Conservation (phyloP, 129 eudicot species). For the Erigeron canadensis region DNA sequence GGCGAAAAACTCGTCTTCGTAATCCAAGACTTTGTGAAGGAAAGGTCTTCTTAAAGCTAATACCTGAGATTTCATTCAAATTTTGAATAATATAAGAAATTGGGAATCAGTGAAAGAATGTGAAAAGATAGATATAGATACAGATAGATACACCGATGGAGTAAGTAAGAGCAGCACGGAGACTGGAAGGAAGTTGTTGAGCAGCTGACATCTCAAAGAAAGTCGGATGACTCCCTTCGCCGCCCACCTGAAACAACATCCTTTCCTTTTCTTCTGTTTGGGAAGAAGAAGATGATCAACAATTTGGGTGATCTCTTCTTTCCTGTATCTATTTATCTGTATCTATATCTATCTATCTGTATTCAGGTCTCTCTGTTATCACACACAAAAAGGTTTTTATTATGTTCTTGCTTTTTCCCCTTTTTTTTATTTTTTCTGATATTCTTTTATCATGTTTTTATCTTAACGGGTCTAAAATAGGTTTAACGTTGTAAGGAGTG, state of each 20-base stretch:
- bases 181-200: conserved; percentile 99
- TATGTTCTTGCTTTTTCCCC: too few relatives aligned
- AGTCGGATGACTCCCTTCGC: conserved; percentile 95
- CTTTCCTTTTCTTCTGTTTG: conserved; percentile 13
- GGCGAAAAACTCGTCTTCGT: conserved; percentile 94
- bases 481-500: too few relatives aligned
- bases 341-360: too few relatives aligned
- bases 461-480: too few relatives aligned
- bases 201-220: conserved; percentile 99
- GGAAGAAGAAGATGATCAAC: conserved; percentile 27
- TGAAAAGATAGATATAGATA: background rate
- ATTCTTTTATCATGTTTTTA: too few relatives aligned
- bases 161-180: conserved; percentile 95
- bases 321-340: conserved; percentile 1
- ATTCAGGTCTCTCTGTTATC: too few relatives aligned
- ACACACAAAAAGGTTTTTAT: too few relatives aligned
- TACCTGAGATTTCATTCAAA: conserved; percentile 40
- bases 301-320: background rate
- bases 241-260: conserved; percentile 99
- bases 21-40: conserved; percentile 82
- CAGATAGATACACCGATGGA: conserved; percentile 70
- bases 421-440: too few relatives aligned
- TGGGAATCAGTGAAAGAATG: background rate
- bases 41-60: conserved; percentile 92
- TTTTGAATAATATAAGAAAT: background rate